Conservation (phyloP, 139 green algal species). For the Ostreobium quekettii region DNA sequence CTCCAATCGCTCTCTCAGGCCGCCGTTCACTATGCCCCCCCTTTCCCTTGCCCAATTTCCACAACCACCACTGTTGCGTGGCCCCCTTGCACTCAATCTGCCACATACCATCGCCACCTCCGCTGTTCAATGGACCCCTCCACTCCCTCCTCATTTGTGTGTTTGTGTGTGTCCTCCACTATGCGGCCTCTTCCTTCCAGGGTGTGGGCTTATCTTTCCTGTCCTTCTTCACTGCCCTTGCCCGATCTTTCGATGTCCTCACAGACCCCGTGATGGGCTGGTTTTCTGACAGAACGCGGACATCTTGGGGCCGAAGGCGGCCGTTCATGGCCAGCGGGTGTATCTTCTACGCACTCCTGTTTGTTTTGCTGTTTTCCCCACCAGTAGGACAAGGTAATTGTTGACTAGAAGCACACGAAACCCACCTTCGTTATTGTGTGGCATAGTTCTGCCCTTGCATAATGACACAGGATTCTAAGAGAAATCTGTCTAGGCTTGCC, state of each 20-base stretch:
- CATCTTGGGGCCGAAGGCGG: constrained; percentile 18
- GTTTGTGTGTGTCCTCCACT: not conserved
- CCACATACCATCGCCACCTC: too few relatives aligned
- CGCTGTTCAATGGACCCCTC: too few relatives aligned
- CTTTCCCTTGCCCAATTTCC: not conserved
- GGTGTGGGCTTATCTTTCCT: constrained; percentile 27
- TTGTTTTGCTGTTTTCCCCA: constrained; percentile 17
- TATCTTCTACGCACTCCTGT: constrained; percentile 23
- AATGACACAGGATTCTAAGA: too few relatives aligned
- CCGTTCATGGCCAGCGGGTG: constrained; percentile 20
- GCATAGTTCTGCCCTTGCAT: too few relatives aligned
- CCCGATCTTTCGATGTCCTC: constrained; percentile 28
- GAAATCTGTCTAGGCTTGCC: too few relatives aligned
- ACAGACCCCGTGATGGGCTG: constrained; percentile 30
- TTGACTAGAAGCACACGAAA: too few relatives aligned
- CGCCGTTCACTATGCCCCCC: not conserved
- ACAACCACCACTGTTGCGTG: not conserved
- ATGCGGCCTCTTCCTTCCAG: constrained; percentile 4
- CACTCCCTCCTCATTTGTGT: not conserved
- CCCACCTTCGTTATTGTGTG: too few relatives aligned
- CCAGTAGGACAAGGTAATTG: too few relatives aligned
- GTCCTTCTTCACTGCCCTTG: constrained; percentile 31
- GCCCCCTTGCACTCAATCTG: not conserved
- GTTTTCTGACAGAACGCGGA: constrained; percentile 19
- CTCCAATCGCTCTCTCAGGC: too few relatives aligned